Evolutionary conservation across 306 rosid species (phyloP), one percentile per base, ranked within the genome.

Genomic region (Casuarina glauca): DNA sequence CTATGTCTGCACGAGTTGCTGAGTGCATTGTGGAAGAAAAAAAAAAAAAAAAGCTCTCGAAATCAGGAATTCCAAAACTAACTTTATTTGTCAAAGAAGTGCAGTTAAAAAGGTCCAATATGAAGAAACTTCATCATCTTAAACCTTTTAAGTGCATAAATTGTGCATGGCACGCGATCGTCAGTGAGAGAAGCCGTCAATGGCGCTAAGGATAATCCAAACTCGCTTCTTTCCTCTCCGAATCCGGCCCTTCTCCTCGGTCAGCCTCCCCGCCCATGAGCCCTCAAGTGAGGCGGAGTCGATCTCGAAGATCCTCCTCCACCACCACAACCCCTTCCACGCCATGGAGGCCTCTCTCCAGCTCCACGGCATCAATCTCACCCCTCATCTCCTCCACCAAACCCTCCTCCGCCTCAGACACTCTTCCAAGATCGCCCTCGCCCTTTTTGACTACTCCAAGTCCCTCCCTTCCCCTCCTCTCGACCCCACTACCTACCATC

Each of bases 321-420:
- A 76, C n/a, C 98, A 94, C 54, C 92, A 92, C 88, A 92, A 94
- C 76, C 98, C 98, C 2, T 94, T 86, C 81, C 98, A 94, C 80
- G 83, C 92, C 42, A 82, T 77, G 79, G 97, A 94, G 67, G 88
- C 92, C 48, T 86, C 89, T 13, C 92, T 89, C 76, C 91, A 94
- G 44, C 98, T 94, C 81, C 84, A 90, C 36, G 96, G 97, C 80
- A 80, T 92, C 63, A 75, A 91, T 60, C 83, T 92, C 57, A 82
- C 96, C 70, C 53, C 95, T 1, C 51, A 76, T 35, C 95, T 94
- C 36, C 87, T 92, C 72, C 70, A 84, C 72, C 85, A 87, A 5
- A 89, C 93, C 78, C 93, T 94, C 64, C 86, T 88, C 71, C 95
- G 87, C 69, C 91, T 94, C 87, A 71, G 52, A 9, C 82, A 92